Percentiles rank a stretch among this genome's conserved stretches.
phyloP scores from a whole-genome alignment of 805 yeast species.

The Candida easanensis region DNA sequence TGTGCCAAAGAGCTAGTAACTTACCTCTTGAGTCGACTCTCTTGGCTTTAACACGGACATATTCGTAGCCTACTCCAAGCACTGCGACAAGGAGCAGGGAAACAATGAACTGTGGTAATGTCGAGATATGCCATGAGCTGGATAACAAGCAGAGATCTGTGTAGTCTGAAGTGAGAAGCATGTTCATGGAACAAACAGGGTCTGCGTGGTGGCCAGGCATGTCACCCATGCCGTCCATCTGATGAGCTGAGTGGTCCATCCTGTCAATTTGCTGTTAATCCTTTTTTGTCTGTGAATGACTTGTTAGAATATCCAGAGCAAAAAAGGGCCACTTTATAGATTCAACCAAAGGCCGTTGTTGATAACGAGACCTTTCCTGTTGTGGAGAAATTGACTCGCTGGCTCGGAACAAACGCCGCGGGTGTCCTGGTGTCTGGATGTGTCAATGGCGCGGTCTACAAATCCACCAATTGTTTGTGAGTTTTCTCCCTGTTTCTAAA shows the following conservation, averaged over 20 bases:
- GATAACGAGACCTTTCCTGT: no score
- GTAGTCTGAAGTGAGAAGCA: constrained; percentile 81
- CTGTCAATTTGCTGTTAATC: no score
- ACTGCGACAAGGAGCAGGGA: constrained; percentile 48
- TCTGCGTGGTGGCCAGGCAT: constrained; percentile 23
- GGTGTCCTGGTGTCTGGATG: no score
- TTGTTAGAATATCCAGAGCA: no score
- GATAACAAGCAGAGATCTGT: constrained; percentile 69
- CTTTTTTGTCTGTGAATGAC: no score
- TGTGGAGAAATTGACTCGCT: neutral
- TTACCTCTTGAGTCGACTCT: constrained; percentile 20
- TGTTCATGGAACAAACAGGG: constrained; percentile 54
- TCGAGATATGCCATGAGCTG: constrained; percentile 75
- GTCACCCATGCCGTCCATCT: constrained; percentile 22
- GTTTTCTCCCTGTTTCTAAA: no score
- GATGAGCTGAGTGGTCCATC: constrained; percentile 24
- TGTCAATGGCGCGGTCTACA: no score
- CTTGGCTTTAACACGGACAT: constrained; percentile 33
- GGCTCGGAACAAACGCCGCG: no score
- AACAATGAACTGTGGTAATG: constrained; percentile 46
- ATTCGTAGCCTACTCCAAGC: constrained; percentile 61
- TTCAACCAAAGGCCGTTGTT: no score
- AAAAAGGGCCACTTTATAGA: no score
- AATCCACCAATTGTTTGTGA: no score
- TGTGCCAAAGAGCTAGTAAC: constrained; percentile 7